A percentile compares a stretch with the other conserved stretches of the same genome.
These are phyloP conservation scores for Stropharia rugosoannulata DNA, from an alignment of 768 basidiomycete genomes.

Conservation along the genomic window DNA sequence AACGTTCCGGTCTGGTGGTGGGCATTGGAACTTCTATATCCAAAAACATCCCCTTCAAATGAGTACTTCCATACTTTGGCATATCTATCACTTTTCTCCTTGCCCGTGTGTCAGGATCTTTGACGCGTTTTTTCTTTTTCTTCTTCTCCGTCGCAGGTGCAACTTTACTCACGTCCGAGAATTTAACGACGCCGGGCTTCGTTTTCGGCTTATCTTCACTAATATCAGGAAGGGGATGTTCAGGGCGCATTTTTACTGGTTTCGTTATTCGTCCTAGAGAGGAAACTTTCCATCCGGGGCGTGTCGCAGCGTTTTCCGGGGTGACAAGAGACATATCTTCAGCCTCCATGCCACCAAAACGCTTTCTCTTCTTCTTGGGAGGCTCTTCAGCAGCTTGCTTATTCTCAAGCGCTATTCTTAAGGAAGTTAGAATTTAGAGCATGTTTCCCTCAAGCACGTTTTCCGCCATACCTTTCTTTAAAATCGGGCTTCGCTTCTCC, in stretches of 20 bases:
- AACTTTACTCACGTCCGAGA: slow-evolving; percentile 13
- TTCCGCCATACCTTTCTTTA: slow-evolving; percentile 48
- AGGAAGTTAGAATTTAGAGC: slow-evolving; percentile 7
- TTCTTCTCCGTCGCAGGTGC: slow-evolving; percentile 17
- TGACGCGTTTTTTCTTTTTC: slow-evolving; percentile 44
- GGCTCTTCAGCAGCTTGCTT: slow-evolving; percentile 26
- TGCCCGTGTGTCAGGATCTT: slow-evolving; percentile 57
- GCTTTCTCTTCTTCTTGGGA: slow-evolving; percentile 44
- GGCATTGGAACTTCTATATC: slow-evolving; percentile 35
- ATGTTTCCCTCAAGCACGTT: not conserved
- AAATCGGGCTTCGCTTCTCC: slow-evolving; percentile 84
- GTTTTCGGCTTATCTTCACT: slow-evolving; percentile 23
- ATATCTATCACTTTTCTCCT: slow-evolving; percentile 71
- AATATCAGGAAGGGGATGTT: slow-evolving; percentile 49
- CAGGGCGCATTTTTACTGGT: slow-evolving; percentile 71
- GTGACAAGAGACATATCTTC: slow-evolving; percentile 67
- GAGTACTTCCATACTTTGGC: slow-evolving; percentile 64
- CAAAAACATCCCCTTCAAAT: slow-evolving; percentile 70
- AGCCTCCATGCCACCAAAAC: slow-evolving; percentile 41
- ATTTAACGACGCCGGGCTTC: slow-evolving; percentile 15
- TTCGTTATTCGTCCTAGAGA: slow-evolving; percentile 62
- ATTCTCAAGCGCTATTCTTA: slow-evolving; percentile 28
- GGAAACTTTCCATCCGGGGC: slow-evolving; percentile 70
- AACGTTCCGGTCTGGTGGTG: slow-evolving; percentile 8
- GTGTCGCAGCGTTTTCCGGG: slow-evolving; percentile 48